These are phyloP conservation scores for Ophiocordyceps camponoti-floridani DNA, from an alignment of 2,329 filamentous ascomycete genomes.

Conservation along the genomic window DNA sequence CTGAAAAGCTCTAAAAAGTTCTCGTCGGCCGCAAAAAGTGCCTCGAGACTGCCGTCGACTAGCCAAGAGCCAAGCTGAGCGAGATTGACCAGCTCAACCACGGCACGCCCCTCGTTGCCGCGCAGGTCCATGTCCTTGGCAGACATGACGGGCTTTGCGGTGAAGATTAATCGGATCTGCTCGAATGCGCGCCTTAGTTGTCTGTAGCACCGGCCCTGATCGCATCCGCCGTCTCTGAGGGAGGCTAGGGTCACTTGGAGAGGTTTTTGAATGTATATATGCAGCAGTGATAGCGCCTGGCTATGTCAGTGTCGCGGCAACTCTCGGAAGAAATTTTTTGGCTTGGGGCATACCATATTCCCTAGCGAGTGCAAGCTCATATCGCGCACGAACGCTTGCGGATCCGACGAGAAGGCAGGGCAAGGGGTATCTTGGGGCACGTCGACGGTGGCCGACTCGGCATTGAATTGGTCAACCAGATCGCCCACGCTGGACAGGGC, in stretches of 20 bases:
- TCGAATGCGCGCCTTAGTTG: constrained; percentile 15
- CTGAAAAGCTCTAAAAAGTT: constrained; percentile 26
- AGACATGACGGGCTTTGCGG: constrained; percentile 13
- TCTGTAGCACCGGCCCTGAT: constrained; percentile 14
- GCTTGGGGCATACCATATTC: constrained; percentile 18
- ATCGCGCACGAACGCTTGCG: constrained; percentile 18
- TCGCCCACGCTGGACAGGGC: constrained; percentile 21
- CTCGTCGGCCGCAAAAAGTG: constrained; percentile 24
- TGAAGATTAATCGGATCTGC: constrained; percentile 16
- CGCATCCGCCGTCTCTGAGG: constrained; percentile 15
- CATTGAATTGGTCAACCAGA: constrained; percentile 15
- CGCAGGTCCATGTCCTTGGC: constrained; percentile 16
- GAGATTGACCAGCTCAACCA: constrained; percentile 29
- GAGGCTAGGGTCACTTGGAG: constrained; percentile 17
- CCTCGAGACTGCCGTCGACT: constrained; percentile 17
- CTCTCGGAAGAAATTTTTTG: not conserved
- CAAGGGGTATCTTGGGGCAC: constrained; percentile 8
- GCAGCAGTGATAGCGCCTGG: constrained; percentile 20
- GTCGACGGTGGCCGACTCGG: constrained; percentile 8
- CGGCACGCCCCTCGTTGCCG: constrained; percentile 13
- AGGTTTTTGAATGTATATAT: constrained; percentile 18
- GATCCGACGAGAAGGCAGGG: constrained; percentile 16
- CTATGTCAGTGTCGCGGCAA: constrained; percentile 1
- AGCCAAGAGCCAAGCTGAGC: constrained; percentile 25
- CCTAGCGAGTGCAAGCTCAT: constrained; percentile 20